phyloP scores from a whole-genome alignment of 2,329 filamentous ascomycete species.

The Elsinoe fawcettii region DNA sequence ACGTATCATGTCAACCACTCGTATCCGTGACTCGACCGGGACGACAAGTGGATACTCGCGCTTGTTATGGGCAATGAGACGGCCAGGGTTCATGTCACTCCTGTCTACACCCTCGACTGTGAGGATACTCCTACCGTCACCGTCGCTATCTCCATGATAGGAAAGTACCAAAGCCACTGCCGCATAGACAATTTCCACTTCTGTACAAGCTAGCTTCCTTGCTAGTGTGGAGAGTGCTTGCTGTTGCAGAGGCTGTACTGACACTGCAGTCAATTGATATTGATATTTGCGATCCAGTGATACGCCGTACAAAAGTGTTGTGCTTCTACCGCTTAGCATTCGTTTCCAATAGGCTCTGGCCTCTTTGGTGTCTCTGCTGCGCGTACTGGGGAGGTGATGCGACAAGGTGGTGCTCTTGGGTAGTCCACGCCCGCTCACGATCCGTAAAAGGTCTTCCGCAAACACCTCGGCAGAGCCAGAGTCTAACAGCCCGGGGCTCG shows the following conservation, averaged over 20 bases:
- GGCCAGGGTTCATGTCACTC: not conserved
- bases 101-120: not conserved
- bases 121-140: not conserved
- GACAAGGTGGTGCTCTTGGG: not conserved
- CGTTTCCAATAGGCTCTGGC: not conserved
- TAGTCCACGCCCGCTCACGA: not conserved
- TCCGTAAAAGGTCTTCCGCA: not conserved
- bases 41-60: not conserved
- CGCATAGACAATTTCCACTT: not conserved
- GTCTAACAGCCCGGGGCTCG: not conserved
- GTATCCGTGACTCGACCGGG: not conserved
- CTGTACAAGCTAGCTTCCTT: not conserved
- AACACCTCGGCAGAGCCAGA: not conserved
- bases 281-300: not conserved
- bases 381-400: not conserved
- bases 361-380: not conserved
- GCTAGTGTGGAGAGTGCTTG: not conserved
- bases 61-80: not conserved
- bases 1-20: not conserved
- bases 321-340: not conserved
- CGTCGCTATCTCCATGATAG: not conserved
- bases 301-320: not conserved
- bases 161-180: not conserved
- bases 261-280: not conserved
- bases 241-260: not conserved